phyloP scores from a whole-genome alignment of 208 protist genomes.

The Leishmania guyanensis region DNA sequence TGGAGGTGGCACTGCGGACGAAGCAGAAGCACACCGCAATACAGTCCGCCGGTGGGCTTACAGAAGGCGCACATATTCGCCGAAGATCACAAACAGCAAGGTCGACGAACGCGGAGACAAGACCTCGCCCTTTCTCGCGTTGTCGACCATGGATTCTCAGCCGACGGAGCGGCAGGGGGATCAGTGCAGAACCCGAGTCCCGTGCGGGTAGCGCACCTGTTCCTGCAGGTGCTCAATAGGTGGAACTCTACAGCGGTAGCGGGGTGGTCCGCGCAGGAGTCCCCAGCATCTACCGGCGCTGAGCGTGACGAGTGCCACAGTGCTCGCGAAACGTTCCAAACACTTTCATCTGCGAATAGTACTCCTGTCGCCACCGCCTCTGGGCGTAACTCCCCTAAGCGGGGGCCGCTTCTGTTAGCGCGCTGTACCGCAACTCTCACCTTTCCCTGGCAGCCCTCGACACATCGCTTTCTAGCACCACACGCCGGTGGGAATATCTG shows the following conservation, averaged over 20 bases:
- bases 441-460: conserved; percentile 23
- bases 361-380: too few species aligned
- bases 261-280: background rate
- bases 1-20: conserved; percentile 32
- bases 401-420: background rate
- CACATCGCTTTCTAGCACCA: conserved; percentile 8
- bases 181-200: background rate
- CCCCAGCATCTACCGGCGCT: background rate
- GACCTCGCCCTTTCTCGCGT: background rate
- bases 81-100: conserved; percentile 12
- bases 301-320: background rate
- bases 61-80: background rate
- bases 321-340: too few species aligned
- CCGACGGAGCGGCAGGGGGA: background rate
- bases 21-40: background rate
- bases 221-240: background rate
- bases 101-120: background rate
- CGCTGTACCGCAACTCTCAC: conserved; percentile 2
- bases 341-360: too few species aligned
- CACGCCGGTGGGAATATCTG: conserved; percentile 22
- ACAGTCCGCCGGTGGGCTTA: background rate
- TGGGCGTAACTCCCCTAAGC: background rate
- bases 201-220: background rate
- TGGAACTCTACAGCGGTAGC: background rate
- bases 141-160: background rate